Base-by-base conservation (phyloP, 176 grass and related monocot species). In the Lolium perenne region DNA sequence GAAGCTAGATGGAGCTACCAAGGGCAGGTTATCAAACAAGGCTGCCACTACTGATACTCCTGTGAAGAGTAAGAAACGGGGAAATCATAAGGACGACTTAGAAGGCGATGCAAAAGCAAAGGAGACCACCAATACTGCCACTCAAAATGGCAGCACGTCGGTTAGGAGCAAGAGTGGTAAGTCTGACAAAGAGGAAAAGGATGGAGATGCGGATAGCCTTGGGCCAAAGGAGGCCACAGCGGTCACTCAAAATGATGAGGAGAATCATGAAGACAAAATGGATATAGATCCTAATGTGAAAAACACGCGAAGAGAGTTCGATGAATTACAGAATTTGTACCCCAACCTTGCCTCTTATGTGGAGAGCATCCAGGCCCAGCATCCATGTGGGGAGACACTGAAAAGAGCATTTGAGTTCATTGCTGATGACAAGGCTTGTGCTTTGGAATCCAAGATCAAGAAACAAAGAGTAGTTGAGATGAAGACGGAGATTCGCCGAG, bases 331-430 rank as follows among this genome's bases (percentile, higher is more conserved):
- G 57, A 59, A 32, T 14, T 40, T 83, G 57, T 91, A 83, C 72
- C 41, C 84, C 38, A 80, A 48, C 80, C 89, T 91, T 87, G 15
- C 89, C 86, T 20, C 18, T 23, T 57, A 40, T 74, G 89, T 87
- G 80, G 80, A 83, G 38, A 23, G 15, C 38, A 87, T 91, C 8
- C 38, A 59, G 47, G 58, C 8, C 14, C 47, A 87, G 7, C 57
- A 91, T 83, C 46, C 74, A n/a, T 74, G 80, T 47, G 89, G 89
- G 25, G 48, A 38, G 80, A 67, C 80, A 57, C 59, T 91, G 57
- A 91, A 83, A 80, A 79, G 80, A 67, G 80, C 80, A 51, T 91
- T 91, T 87, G 67, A 58, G 48, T 80, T n/a, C 2, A 87, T 91
- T 67, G 3, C 13, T 21, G 75, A 91, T 50, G 84, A 87, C 25